Percentiles rank a stretch among this genome's conserved stretches.
These are phyloP conservation scores for Colletotrichum incanum DNA, from an alignment of 2,329 filamentous ascomycete genomes.

Conservation along the genomic window DNA sequence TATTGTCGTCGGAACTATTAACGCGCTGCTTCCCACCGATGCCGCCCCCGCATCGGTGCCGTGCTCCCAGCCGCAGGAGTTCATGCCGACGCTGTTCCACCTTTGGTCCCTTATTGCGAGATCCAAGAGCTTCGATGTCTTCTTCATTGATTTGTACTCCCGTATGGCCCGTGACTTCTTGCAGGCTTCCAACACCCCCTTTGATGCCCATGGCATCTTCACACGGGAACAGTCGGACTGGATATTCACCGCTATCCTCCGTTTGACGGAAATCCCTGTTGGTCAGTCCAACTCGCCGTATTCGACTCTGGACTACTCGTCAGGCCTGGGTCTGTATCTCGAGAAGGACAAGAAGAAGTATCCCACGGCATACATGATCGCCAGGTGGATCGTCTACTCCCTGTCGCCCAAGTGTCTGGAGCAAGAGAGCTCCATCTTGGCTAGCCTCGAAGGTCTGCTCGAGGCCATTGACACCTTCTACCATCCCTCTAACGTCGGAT, in stretches of 20 bases:
- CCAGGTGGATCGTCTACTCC: constrained; percentile 93
- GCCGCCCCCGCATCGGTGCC: constrained; percentile 80
- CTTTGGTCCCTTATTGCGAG: constrained; percentile 94
- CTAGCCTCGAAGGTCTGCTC: constrained; percentile 90
- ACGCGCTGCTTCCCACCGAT: constrained; percentile 88
- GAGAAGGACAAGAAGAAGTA: constrained; percentile 96
- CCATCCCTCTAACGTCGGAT: constrained; percentile 95
- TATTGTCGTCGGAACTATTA: constrained; percentile 90
- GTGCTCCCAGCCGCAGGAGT: constrained; percentile 88
- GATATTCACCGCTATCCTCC: constrained; percentile 91
- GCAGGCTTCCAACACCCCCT: constrained; percentile 80
- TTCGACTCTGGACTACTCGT: constrained; percentile 84
- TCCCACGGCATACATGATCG: constrained; percentile 91
- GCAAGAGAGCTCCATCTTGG: constrained; percentile 83
- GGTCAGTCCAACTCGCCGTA: constrained; percentile 97
- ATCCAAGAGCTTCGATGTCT: constrained; percentile 88
- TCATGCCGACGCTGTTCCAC: constrained; percentile 95
- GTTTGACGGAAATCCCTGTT: constrained; percentile 94
- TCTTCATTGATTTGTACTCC: constrained; percentile 92
- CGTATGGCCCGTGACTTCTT: constrained; percentile 89
- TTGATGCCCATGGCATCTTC: constrained; percentile 91
- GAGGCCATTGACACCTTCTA: constrained; percentile 99
- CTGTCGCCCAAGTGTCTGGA: constrained; percentile 87
- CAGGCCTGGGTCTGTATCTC: constrained; percentile 87
- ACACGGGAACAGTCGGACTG: constrained; percentile 92